These are phyloP conservation scores for Botryotinia calthae DNA, from an alignment of 2,329 filamentous ascomycete species.

Conservation along the genomic window DNA sequence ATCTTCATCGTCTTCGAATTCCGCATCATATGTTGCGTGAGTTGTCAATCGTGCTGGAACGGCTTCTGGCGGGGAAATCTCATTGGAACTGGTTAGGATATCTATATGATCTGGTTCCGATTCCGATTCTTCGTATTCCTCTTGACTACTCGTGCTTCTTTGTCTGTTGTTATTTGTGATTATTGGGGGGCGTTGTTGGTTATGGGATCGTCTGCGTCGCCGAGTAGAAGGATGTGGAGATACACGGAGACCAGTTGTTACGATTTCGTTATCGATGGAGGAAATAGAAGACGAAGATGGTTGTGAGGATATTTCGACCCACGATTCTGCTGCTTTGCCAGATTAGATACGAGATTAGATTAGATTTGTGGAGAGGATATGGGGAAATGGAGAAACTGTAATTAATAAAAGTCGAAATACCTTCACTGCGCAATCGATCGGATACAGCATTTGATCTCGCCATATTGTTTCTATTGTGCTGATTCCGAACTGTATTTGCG, in stretches of 20 bases:
- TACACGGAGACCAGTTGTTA: constrained; percentile 82
- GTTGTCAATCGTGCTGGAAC: constrained; percentile 28
- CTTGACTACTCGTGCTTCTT: constrained; percentile 71
- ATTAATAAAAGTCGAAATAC: constrained; percentile 21
- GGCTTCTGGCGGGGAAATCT: constrained; percentile 43
- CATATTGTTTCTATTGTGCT: constrained; percentile 20
- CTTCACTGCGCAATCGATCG: constrained; percentile 34
- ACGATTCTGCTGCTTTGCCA: constrained; percentile 65
- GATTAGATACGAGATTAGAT: constrained; percentile 15
- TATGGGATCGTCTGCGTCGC: constrained; percentile 50
- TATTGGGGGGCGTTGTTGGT: constrained; percentile 12
- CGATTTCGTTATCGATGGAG: constrained; percentile 81
- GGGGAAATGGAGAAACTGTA: neutral
- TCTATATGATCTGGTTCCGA: constrained; percentile 70
- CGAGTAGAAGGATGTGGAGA: constrained; percentile 61
- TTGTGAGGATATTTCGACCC: constrained; percentile 91
- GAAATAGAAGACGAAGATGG: constrained; percentile 92
- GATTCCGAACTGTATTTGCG: constrained; percentile 12
- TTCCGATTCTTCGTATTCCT: constrained; percentile 92
- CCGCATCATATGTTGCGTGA: constrained; percentile 25
- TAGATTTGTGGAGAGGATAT: constrained; percentile 29
- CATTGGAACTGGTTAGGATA: constrained; percentile 57
- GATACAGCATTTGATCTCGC: constrained; percentile 26
- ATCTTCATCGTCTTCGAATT: constrained; percentile 49
- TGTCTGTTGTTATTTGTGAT: constrained; percentile 43